Conservation (phyloP, 1,284 basidiomycete genomes). For the Pyrrhoderma lamaoense region DNA sequence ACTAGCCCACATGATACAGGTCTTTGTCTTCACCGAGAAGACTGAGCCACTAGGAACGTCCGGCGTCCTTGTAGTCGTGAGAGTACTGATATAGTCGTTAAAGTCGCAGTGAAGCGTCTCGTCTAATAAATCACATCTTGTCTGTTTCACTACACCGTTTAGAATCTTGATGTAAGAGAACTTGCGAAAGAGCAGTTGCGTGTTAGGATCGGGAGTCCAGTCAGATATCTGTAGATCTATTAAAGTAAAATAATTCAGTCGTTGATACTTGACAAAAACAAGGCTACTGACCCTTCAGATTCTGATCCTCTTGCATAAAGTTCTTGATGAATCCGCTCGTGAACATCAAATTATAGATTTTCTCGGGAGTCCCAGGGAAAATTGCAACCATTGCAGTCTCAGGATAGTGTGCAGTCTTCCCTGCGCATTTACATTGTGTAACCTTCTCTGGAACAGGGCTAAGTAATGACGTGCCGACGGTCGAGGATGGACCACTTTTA, state of each 20-base stretch:
- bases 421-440: conserved; percentile 74
- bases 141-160: conserved; percentile 80
- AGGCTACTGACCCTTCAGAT: conserved; percentile 66
- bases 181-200: conserved; percentile 70
- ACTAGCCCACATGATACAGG: conserved; percentile 92
- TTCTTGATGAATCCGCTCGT: conserved; percentile 93
- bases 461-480: conserved; percentile 7
- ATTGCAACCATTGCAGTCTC: conserved; percentile 74
- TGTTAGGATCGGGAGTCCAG: conserved; percentile 65
- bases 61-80: conserved; percentile 90
- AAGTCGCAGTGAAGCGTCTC: conserved; percentile 79
- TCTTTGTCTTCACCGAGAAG: conserved; percentile 90
- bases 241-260: conserved; percentile 5
- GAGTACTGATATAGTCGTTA: conserved; percentile 74
- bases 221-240: conserved; percentile 89
- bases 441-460: conserved; percentile 31
- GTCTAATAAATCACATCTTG: conserved; percentile 90
- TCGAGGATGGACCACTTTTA: conserved; percentile 20
- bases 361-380: conserved; percentile 87
- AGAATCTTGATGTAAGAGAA: conserved; percentile 97
- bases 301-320: conserved; percentile 86
- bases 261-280: neutral
- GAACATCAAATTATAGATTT: conserved; percentile 95
- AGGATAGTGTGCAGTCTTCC: conserved; percentile 62
- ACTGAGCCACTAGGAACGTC: conserved; percentile 92